Percentiles rank a stretch among this genome's conserved stretches.
Evolutionary conservation across 228 moss, liverwort and hornwort species (phyloP).

Genomic region (Sphagnum fallax): DNA sequence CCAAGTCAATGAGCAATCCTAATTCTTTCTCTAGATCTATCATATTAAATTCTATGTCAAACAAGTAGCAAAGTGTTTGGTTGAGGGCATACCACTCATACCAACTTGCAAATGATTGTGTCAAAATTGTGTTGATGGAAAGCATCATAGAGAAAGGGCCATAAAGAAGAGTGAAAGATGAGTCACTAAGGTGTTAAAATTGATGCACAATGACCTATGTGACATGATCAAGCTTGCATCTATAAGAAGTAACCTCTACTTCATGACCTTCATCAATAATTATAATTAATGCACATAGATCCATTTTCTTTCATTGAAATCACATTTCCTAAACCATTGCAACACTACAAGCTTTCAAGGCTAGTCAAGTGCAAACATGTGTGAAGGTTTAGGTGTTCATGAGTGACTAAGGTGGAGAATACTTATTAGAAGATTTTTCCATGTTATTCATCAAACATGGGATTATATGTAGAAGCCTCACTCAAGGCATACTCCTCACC

Average conservation of each 20-base stretch:
- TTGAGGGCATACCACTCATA: no score
- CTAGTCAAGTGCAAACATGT: background rate
- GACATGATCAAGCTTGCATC: background rate
- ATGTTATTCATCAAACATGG: no score
- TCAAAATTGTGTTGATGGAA: background rate
- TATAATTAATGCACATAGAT: background rate
- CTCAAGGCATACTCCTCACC: background rate
- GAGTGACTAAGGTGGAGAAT: background rate
- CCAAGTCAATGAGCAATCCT: no score
- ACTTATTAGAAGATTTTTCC: background rate
- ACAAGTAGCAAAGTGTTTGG: no score
- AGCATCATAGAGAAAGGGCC: background rate
- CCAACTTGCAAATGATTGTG: background rate
- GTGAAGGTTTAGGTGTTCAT: background rate
- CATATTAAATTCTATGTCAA: no score
- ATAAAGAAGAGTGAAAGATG: background rate
- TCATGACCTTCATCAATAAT: conserved; percentile 4
- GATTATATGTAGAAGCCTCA: no score
- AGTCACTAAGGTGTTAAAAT: background rate
- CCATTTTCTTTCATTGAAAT: background rate
- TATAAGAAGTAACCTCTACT: background rate
- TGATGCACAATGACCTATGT: conserved; percentile 7
- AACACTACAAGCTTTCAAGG: background rate
- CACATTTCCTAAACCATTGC: background rate
- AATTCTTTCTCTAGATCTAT: no score